Evolutionary conservation across 176 grass and related monocot species (phyloP).

Genomic region (Thinopyrum elongatum): DNA sequence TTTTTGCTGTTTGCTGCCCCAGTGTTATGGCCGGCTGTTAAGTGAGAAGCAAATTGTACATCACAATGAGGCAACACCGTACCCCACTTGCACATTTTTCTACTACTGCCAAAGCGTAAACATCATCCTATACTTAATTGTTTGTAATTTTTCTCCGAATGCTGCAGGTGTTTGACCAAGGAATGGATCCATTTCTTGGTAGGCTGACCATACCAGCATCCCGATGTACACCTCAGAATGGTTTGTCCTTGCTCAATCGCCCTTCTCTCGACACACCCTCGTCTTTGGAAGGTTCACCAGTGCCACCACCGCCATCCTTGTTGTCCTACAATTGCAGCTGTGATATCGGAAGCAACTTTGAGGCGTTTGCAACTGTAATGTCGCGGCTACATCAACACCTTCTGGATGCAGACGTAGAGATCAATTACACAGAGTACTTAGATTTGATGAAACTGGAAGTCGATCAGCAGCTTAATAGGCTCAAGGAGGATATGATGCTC

Average conservation of each 20-base stretch:
- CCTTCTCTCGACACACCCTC: background rate
- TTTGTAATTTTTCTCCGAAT: background rate
- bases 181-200: conserved; percentile 28
- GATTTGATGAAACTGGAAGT: conserved; percentile 50
- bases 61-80: background rate
- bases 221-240: conserved; percentile 18
- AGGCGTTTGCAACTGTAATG: conserved; percentile 33
- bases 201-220: conserved; percentile 10
- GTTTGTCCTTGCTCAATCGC: background rate
- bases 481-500: conserved; percentile 51
- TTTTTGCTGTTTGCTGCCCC: background rate
- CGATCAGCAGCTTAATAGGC: conserved; percentile 52
- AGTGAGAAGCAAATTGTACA: background rate
- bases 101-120: background rate
- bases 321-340: conserved; percentile 17
- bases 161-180: conserved; percentile 43
- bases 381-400: conserved; percentile 30
- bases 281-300: conserved; percentile 1
- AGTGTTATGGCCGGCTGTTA: background rate
- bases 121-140: background rate
- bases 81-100: background rate
- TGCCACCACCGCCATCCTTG: background rate
- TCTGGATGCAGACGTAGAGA: conserved; percentile 37
- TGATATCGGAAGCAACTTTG: conserved; percentile 6
- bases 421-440: conserved; percentile 34